These are phyloP conservation scores for Fusarium xylarioides DNA, from an alignment of 2,329 filamentous ascomycete species.

Conservation along the genomic window DNA sequence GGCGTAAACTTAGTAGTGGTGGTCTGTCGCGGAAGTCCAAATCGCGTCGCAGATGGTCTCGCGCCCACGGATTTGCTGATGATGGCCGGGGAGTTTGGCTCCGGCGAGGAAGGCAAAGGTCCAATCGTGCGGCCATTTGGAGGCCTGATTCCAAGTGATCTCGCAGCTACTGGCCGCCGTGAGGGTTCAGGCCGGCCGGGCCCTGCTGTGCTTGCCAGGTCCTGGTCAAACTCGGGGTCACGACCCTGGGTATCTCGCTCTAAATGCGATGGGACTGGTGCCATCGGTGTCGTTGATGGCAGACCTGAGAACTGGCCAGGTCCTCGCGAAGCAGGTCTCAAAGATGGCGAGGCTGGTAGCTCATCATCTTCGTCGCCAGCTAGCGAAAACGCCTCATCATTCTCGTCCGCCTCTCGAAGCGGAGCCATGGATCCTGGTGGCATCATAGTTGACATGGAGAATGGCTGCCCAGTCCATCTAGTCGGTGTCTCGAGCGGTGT, in stretches of 20 bases:
- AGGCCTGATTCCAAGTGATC: slow-evolving; percentile 16
- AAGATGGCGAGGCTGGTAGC: slow-evolving; percentile 32
- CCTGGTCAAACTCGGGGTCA: slow-evolving; percentile 10
- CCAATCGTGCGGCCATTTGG: slow-evolving; percentile 10
- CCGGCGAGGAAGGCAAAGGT: slow-evolving; percentile 17
- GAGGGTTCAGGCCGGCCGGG: not conserved
- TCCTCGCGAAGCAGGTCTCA: slow-evolving; percentile 32
- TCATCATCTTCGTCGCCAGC: slow-evolving; percentile 41
- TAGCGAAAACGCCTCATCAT: slow-evolving; percentile 36
- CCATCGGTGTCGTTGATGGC: slow-evolving; percentile 55
- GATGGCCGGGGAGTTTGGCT: not conserved
- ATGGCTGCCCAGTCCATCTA: slow-evolving; percentile 55
- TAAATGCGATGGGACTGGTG: slow-evolving; percentile 55
- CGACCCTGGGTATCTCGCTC: slow-evolving; percentile 47
- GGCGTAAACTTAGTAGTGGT: slow-evolving; percentile 6
- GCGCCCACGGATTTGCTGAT: slow-evolving; percentile 34
- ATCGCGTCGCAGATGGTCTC: slow-evolving; percentile 24
- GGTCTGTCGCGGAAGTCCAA: slow-evolving; percentile 15
- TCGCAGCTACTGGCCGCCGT: slow-evolving; percentile 11
- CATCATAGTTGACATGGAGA: slow-evolving; percentile 48
- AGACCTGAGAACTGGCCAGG: slow-evolving; percentile 35
- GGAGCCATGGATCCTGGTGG: slow-evolving; percentile 44
- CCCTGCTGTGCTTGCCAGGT: not conserved
- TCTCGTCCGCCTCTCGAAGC: slow-evolving; percentile 45
- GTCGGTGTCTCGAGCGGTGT: slow-evolving; percentile 54